A percentile compares a stretch with the other conserved stretches of the same genome.
Conservation (phyloP, 371 early-diverging fungal species). For the Actinomortierella ambigua region DNA sequence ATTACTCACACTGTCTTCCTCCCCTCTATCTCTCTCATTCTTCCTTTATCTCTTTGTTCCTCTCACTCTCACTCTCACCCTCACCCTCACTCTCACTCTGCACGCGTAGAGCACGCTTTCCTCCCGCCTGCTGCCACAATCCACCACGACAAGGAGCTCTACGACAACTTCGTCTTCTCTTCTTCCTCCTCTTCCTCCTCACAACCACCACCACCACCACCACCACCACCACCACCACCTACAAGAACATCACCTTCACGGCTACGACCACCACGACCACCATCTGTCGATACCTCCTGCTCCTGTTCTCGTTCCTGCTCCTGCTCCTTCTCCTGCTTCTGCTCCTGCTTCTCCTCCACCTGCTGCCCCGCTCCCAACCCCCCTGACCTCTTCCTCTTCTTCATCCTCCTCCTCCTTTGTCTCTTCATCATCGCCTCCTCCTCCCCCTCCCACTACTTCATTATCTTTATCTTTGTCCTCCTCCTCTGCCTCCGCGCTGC, state of each 20-base stretch:
- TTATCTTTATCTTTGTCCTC: neutral
- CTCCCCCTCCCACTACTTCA: neutral
- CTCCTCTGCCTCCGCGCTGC: constrained; percentile 9
- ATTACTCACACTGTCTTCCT: neutral
- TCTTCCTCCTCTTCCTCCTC: neutral
- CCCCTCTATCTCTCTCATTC: constrained; percentile 1
- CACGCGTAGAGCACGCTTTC: neutral
- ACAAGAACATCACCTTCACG: neutral
- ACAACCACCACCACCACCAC: neutral
- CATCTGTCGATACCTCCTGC: neutral
- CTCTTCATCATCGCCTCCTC: neutral
- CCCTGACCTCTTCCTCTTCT: neutral
- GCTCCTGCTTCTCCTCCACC: neutral
- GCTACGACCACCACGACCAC: neutral
- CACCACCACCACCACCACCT: constrained; percentile 1
- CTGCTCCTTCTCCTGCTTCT: neutral
- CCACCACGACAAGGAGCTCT: neutral
- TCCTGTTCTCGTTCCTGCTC: neutral
- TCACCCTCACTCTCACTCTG: neutral
- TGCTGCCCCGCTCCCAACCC: neutral
- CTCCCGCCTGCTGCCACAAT: neutral
- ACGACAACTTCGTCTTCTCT: neutral
- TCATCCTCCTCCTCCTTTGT: neutral
- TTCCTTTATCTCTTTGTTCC: constrained; percentile 8
- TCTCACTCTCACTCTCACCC: neutral